Conservation (phyloP, 2,329 filamentous ascomycete genomes). For the Aspergillus nomiae region DNA sequence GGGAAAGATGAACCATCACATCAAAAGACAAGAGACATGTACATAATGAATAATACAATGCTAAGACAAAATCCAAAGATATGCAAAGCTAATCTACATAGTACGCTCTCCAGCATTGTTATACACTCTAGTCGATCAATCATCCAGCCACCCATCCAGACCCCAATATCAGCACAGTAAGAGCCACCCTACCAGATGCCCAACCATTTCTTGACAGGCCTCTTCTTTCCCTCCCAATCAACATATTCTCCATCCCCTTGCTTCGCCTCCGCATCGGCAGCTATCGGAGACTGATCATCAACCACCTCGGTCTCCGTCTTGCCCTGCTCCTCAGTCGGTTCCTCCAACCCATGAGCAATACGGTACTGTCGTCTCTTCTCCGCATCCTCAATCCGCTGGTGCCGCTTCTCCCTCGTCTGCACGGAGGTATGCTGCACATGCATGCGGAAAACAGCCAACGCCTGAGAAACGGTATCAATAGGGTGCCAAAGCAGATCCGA, state of each 20-base stretch:
- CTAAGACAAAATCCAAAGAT: not conserved
- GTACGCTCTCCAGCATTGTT: not conserved
- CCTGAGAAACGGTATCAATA: slow-evolving; percentile 64
- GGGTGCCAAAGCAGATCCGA: slow-evolving; percentile 72
- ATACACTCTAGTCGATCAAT: not conserved
- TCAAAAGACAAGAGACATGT: slow-evolving; percentile 6
- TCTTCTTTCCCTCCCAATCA: slow-evolving; percentile 48
- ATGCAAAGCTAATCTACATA: not conserved
- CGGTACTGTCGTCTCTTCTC: slow-evolving; percentile 84
- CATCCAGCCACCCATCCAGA: not conserved
- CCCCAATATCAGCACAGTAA: not conserved
- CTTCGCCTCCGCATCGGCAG: slow-evolving; percentile 36
- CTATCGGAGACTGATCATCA: slow-evolving; percentile 44
- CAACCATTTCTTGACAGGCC: slow-evolving; percentile 74
- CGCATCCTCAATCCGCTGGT: slow-evolving; percentile 77
- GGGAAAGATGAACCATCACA: not conserved
- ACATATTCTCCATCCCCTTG: slow-evolving; percentile 30
- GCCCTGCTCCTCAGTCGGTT: slow-evolving; percentile 37
- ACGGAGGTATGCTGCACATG: slow-evolving; percentile 72
- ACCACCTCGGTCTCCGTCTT: slow-evolving; percentile 35
- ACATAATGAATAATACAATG: slow-evolving; percentile 10
- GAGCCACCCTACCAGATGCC: slow-evolving; percentile 68
- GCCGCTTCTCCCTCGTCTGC: slow-evolving; percentile 70
- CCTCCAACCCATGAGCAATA: slow-evolving; percentile 79
- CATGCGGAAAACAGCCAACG: slow-evolving; percentile 72